Base-by-base conservation (phyloP, 2,329 filamentous ascomycete genomes). In the Metarhizium brunneum region DNA sequence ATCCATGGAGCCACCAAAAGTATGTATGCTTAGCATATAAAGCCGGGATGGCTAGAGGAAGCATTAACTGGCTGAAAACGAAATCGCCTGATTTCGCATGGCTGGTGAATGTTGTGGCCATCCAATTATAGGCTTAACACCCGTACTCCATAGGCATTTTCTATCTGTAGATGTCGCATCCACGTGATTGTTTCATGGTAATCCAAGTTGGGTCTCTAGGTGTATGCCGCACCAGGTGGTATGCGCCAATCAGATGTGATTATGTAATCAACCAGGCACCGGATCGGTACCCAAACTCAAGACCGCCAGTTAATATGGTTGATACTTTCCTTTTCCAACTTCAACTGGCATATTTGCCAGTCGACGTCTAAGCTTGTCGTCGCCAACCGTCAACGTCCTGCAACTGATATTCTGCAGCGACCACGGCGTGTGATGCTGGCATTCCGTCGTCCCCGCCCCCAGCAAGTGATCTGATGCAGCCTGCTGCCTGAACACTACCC, bases 231-330 rank as follows among this genome's bases (percentile, higher is more conserved):
- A 47, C 43, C 7, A 47, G 18, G 45, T 6, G 20, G 45, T 6
- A 11, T 36, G 35, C 11, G n/a, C 55, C 52, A 57, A 57, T 57
- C 52, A 57, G 18, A 20, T 10, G 38, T 36, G 52, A 54, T 57
- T 54, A 57, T 35, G 43, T 57, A 57, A 57, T 43, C 43, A 32
- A 18, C 55, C 36, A 54, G 55, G 55, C 55, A 56, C 36, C 43
- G 49, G 16, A 38, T 57, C 52, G 55, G 55, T 57, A 57, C 55
- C 55, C 55, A 52, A 57, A 52, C 42, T 54, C 52, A 43, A 54
- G 49, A 54, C 47, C 43, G 16, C 43, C 52, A n/a, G 32, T n/a
- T 49, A 4, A 36, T 20, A 54, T 48, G 25, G 20, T n/a, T 48
- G 47, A 25, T 32, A 16, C 49, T 47, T 49, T 18, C 30, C 49